Percentiles rank a stretch among this genome's conserved stretches.
Evolutionary conservation across 306 rosid genomes (phyloP).

Genomic region (Corylus americana): DNA sequence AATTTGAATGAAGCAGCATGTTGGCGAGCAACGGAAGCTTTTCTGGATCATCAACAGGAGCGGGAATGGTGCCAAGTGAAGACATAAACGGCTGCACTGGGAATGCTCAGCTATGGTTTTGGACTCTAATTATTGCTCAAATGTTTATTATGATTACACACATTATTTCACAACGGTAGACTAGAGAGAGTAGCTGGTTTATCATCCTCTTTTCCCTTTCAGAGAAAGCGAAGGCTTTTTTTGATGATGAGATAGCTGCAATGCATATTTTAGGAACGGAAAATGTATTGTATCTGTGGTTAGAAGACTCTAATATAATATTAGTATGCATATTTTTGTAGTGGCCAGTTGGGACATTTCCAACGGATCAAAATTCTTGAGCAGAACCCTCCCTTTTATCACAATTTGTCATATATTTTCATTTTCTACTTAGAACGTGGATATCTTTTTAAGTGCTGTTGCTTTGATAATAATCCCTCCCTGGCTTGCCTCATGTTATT

Average conservation of each 20-base stretch:
- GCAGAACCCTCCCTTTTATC: no score
- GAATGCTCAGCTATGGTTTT: conserved; percentile 42
- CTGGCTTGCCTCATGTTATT: no score
- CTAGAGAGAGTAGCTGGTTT: background rate
- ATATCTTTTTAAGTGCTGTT: no score
- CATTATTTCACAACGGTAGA: conserved; percentile 15
- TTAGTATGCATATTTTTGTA: no score
- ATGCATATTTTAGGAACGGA: background rate
- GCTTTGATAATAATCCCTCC: no score
- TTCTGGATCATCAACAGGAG: conserved; percentile 43
- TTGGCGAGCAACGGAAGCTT: conserved; percentile 51
- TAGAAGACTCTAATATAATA: no score
- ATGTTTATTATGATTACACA: conserved; percentile 33
- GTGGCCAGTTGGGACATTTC: no score
- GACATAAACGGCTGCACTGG: conserved; percentile 49
- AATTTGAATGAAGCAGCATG: conserved; percentile 48
- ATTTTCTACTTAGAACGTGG: no score
- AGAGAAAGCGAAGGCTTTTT: conserved; percentile 26
- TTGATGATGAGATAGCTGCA: background rate
- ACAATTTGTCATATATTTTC: no score
- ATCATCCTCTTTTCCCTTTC: background rate
- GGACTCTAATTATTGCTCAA: conserved; percentile 38
- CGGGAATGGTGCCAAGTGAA: conserved; percentile 57
- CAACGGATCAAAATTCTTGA: no score
- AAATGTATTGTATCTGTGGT: no score